Evolutionary conservation across 179 eudicot species (phyloP).

Genomic region (Camellia oleifera): DNA sequence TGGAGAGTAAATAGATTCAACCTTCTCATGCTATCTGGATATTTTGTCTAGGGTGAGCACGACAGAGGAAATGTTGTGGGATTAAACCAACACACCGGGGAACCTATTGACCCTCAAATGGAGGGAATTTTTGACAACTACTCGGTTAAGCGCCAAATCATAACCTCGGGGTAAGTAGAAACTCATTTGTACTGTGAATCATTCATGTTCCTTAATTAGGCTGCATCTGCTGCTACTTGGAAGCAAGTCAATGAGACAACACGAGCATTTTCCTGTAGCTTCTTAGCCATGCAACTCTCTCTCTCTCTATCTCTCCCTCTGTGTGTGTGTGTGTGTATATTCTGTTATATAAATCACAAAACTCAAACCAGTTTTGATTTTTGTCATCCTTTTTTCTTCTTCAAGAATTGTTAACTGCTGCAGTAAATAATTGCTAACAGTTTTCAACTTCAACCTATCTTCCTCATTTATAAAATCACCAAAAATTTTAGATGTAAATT

Average conservation of each 20-base stretch:
- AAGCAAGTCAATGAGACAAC: not conserved
- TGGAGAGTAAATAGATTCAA: not conserved
- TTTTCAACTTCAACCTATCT: no score
- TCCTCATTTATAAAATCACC: no score
- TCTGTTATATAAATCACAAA: no score
- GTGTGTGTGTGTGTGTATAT: not conserved
- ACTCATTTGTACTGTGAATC: not conserved
- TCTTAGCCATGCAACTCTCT: not conserved
- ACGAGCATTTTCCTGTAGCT: not conserved
- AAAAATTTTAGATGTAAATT: no score
- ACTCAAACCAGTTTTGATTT: no score
- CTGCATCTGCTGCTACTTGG: not conserved
- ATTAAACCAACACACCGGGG: conserved; percentile 72
- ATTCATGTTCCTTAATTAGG: not conserved
- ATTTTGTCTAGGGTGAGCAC: conserved; percentile 72
- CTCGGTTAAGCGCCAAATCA: conserved; percentile 33
- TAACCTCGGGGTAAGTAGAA: not conserved
- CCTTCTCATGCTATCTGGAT: conserved; percentile 4
- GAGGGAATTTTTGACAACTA: conserved; percentile 94
- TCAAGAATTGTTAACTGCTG: no score
- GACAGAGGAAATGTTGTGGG: conserved; percentile 91
- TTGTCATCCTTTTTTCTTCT: no score
- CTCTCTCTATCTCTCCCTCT: not conserved
- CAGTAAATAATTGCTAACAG: no score
- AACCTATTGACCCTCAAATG: conserved; percentile 91